Evolutionary conservation across 257 asterid species (phyloP).

Genomic region (Paulownia fortunei): DNA sequence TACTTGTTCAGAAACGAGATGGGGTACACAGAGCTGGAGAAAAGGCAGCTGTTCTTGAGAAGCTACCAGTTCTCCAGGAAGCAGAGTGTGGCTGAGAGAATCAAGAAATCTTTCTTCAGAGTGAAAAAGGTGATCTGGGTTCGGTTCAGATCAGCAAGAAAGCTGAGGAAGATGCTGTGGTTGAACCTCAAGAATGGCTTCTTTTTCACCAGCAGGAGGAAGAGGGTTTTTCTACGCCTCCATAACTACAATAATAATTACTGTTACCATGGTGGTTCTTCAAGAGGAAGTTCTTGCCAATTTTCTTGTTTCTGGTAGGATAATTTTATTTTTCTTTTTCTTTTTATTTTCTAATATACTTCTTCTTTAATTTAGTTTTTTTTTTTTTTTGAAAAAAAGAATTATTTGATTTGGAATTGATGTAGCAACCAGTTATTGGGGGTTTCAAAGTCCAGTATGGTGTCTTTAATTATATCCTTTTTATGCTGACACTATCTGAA

Average conservation of each 20-base stretch:
- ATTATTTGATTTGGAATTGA: not conserved
- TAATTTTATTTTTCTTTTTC: not conserved
- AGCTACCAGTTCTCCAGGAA: constrained; percentile 78
- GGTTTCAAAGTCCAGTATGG: not conserved
- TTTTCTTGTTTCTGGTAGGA: constrained; percentile 45
- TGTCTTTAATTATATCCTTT: too few relatives aligned
- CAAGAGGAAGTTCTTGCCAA: not conserved
- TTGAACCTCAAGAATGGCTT: constrained; percentile 55
- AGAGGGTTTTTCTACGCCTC: constrained; percentile 49
- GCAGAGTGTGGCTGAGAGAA: constrained; percentile 55
- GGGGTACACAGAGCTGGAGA: constrained; percentile 62
- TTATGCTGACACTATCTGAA: too few relatives aligned
- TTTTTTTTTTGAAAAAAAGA: not conserved
- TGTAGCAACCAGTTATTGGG: not conserved
- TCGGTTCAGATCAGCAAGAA: constrained; percentile 57
- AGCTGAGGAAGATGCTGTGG: constrained; percentile 55
- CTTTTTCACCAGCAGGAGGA: constrained; percentile 33
- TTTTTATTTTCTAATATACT: not conserved
- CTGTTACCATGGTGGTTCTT: not conserved
- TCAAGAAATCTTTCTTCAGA: constrained; percentile 52
- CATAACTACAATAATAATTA: not conserved
- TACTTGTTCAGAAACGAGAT: constrained; percentile 41
- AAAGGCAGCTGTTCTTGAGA: constrained; percentile 70
- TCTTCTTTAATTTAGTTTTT: not conserved
- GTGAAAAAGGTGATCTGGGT: constrained; percentile 60